phyloP scores from a whole-genome alignment of 2,329 filamentous ascomycete genomes.

The Xenoacremonium recifei region DNA sequence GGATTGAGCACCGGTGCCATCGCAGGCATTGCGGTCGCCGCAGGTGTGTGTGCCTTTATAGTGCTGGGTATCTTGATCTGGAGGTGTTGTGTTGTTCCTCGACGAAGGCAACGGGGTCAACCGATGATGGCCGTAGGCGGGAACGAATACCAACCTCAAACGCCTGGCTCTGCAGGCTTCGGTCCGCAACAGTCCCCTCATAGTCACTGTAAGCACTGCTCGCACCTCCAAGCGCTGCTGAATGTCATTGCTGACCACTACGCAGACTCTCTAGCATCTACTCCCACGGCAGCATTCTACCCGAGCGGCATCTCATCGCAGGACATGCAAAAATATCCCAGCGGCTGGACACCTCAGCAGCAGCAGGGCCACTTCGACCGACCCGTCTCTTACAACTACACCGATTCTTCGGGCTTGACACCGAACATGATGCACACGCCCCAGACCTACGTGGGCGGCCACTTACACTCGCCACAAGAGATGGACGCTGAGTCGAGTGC shows the following conservation, averaged over 20 bases:
- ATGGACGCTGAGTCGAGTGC: constrained; percentile 19
- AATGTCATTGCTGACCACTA: background rate
- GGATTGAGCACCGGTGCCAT: constrained; percentile 19
- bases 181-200: constrained; percentile 14
- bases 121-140: constrained; percentile 6
- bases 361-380: constrained; percentile 11
- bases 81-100: constrained; percentile 18
- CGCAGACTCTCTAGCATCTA: background rate
- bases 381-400: constrained; percentile 16
- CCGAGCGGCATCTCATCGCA: background rate
- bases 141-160: constrained; percentile 6
- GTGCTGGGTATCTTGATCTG: constrained; percentile 14
- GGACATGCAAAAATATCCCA: background rate
- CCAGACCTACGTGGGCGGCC: background rate
- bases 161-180: constrained; percentile 7
- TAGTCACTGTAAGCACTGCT: constrained; percentile 21
- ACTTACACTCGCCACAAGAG: constrained; percentile 8
- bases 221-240: too few relatives aligned
- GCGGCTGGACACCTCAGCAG: background rate
- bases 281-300: background rate
- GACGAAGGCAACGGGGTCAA: constrained; percentile 12
- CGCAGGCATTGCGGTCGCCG: constrained; percentile 20
- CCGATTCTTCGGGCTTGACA: constrained; percentile 10
- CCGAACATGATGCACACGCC: background rate
- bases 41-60: constrained; percentile 12